Evolutionary conservation across 2,329 filamentous ascomycete species (phyloP).

Genomic region (Calonectria henricotiae): DNA sequence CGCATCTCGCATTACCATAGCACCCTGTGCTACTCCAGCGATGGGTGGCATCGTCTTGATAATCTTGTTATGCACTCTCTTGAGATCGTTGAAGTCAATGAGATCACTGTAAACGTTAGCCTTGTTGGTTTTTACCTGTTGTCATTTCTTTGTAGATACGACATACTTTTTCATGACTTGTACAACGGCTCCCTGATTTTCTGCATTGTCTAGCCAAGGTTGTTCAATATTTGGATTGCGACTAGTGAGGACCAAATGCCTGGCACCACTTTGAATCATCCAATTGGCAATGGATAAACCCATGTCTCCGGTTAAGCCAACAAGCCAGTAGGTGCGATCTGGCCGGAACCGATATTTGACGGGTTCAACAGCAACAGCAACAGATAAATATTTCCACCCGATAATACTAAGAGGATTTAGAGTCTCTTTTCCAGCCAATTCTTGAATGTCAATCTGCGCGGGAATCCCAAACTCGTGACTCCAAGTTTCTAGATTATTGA

Average conservation of each 20-base stretch:
- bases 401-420: background rate
- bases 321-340: conserved; percentile 25
- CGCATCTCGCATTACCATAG: conserved; percentile 62
- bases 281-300: conserved; percentile 20
- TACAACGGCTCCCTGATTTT: background rate
- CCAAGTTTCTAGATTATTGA: background rate
- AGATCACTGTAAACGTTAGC: conserved; percentile 8
- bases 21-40: conserved; percentile 62
- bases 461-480: background rate
- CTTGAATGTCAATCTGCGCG: background rate
- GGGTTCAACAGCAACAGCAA: background rate
- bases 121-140: background rate
- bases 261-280: conserved; percentile 25
- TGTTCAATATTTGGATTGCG: conserved; percentile 20
- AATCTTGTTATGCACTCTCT: conserved; percentile 1
- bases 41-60: conserved; percentile 55
- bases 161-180: conserved; percentile 17
- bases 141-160: background rate
- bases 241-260: conserved; percentile 7
- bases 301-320: conserved; percentile 22
- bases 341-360: conserved; percentile 14
- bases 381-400: background rate
- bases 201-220: background rate
- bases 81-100: background rate
- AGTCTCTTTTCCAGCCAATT: background rate